A percentile compares a stretch with the other conserved stretches of the same genome.
Evolutionary conservation across 352 stramenopile species (phyloP).

Genomic region (Halophytophthora batemanensis): DNA sequence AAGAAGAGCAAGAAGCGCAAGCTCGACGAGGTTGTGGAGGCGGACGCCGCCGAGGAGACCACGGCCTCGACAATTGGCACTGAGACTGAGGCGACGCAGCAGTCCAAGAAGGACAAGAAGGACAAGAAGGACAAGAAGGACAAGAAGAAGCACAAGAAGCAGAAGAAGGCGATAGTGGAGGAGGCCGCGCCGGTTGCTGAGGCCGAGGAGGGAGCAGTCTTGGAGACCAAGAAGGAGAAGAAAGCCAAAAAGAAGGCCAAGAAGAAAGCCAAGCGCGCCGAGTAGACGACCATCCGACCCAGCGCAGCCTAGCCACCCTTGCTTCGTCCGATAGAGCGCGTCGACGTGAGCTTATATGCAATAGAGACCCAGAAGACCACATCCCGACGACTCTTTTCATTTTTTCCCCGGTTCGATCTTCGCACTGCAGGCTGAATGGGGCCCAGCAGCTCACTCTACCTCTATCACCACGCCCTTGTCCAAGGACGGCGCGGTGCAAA

Average conservation of each 20-base stretch:
- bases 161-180: constrained; percentile 6
- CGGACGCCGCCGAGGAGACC: no score
- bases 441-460: no score
- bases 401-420: no score
- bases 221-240: constrained; percentile 42
- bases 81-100: no score
- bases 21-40: constrained; percentile 1
- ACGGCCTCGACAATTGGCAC: no score
- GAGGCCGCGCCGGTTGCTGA: constrained; percentile 6
- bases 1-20: constrained; percentile 31
- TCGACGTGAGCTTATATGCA: background rate
- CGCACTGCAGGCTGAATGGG: no score
- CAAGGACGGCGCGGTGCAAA: no score
- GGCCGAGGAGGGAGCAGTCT: constrained; percentile 22
- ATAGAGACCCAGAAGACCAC: no score
- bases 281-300: constrained; percentile 8
- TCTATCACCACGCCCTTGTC: no score
- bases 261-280: constrained; percentile 32
- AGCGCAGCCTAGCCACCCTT: no score
- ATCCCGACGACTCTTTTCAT: no score
- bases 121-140: constrained; percentile 20
- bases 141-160: constrained; percentile 23
- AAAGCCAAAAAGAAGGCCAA: constrained; percentile 32
- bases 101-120: constrained; percentile 12
- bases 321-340: constrained; percentile 12